Conservation (phyloP, 192 early-diverging fungal species). For the Podila minutissima region DNA sequence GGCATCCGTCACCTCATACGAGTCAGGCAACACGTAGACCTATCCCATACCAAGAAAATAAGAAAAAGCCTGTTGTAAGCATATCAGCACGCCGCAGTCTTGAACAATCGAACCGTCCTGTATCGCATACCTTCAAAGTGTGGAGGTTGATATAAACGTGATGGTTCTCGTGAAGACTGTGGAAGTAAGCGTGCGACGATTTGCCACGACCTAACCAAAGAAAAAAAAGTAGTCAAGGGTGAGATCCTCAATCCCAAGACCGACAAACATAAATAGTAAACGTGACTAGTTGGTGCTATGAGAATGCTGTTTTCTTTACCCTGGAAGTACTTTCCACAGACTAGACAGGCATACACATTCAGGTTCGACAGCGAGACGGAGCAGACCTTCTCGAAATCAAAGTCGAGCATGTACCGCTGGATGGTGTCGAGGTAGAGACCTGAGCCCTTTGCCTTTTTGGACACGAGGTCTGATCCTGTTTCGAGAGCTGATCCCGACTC, state of each 20-base stretch:
- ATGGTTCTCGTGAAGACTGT: slow-evolving; percentile 94
- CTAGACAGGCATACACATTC: slow-evolving; percentile 96
- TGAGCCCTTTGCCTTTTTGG: slow-evolving; percentile 20
- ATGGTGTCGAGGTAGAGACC: slow-evolving; percentile 61
- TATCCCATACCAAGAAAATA: slow-evolving; percentile 16
- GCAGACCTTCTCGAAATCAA: slow-evolving; percentile 99
- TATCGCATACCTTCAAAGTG: slow-evolving; percentile 68
- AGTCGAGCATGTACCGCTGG: slow-evolving; percentile 88
- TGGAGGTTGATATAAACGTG: slow-evolving; percentile 95
- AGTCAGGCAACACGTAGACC: slow-evolving; percentile 94
- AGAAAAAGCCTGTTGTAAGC: background rate
- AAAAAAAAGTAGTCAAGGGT: background rate
- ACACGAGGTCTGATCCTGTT: background rate
- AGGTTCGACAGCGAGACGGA: slow-evolving; percentile 92
- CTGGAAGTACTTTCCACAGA: slow-evolving; percentile 97
- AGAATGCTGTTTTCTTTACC: slow-evolving; percentile 50
- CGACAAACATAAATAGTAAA: background rate
- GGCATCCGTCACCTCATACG: slow-evolving; percentile 87
- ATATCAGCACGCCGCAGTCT: background rate
- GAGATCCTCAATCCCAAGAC: no score
- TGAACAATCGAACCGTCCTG: background rate
- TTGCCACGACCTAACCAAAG: slow-evolving; percentile 78
- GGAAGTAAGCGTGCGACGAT: slow-evolving; percentile 94
- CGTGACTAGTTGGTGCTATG: background rate
- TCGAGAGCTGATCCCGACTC: slow-evolving; percentile 4